Base-by-base conservation (phyloP, 2,329 filamentous ascomycete species). In the Blumeriella jaapii region DNA sequence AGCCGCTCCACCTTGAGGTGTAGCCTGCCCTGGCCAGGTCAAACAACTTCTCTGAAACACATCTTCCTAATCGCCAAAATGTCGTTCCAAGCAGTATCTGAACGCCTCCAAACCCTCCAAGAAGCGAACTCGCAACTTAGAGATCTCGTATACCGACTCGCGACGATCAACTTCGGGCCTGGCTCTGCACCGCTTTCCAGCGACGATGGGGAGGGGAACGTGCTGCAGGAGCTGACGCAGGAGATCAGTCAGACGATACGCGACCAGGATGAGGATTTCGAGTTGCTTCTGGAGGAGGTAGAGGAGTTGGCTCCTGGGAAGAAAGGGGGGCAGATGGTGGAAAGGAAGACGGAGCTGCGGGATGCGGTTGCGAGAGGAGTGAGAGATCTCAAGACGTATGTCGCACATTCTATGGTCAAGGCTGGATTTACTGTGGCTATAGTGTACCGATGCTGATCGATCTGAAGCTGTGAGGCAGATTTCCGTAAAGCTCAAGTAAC, bases 401-500 rank as follows among this genome's bases (percentile, higher is more conserved):
- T 39, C 9, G 30, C 17, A 31, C 14, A 20, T n/a, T 11, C 5
- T n/a, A n/a, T n/a, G n/a, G n/a, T n/a, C n/a, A n/a, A n/a, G n/a
- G n/a, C n/a, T n/a, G n/a, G n/a, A n/a, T n/a, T n/a, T n/a, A n/a
- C n/a, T 10, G 6, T 15, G 31, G 12, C 4, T 29, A 8, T 17
- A 4, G 5, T 18, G 16, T 23, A 11, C 14, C 3, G 10, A 19
- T 8, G 11, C 36, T 45, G 14, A 41, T 8, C 6, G 14, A 9
- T 31, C 14, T 20, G n/a, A 22, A 52, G 50, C 33, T 47, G 34
- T 17, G 41, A 48, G 24, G 63, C 68, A 20, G 71, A 75, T 19
- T 95, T 93, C 58, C 78, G 87, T 47, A 80, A 76, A 56, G 87
- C 89, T 9, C 83, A 93, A 52, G 63, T 94, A 34, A 66, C 72